These are phyloP conservation scores for Paraphaeosphaeria sporulosa DNA, from an alignment of 2,329 filamentous ascomycete species.

Conservation along the genomic window DNA sequence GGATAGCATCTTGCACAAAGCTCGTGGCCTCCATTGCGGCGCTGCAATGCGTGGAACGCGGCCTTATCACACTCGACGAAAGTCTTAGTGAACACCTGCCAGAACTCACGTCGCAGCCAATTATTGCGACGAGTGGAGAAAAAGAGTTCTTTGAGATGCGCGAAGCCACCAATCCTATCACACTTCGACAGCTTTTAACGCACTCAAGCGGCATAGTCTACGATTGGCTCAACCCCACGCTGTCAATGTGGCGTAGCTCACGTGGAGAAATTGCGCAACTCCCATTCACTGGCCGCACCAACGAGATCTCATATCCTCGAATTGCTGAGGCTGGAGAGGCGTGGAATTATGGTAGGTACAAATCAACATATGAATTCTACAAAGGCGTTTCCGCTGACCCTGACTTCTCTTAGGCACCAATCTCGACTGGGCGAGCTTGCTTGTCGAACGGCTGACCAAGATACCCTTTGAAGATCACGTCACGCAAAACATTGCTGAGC, in stretches of 20 bases:
- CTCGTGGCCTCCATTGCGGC: slow-evolving; percentile 45
- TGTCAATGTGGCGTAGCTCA: slow-evolving; percentile 52
- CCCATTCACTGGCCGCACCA: slow-evolving; percentile 15
- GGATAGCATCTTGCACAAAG: slow-evolving; percentile 51
- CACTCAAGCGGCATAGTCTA: slow-evolving; percentile 57
- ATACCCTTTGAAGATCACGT: slow-evolving; percentile 52
- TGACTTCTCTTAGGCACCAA: slow-evolving; percentile 35
- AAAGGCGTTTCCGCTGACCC: background rate
- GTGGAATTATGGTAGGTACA: slow-evolving; percentile 55
- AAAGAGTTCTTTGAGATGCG: slow-evolving; percentile 15
- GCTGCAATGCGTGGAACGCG: slow-evolving; percentile 47
- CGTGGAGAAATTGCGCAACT: slow-evolving; percentile 30
- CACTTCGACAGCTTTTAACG: slow-evolving; percentile 30
- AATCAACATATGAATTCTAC: background rate
- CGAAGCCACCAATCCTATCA: slow-evolving; percentile 24
- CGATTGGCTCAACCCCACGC: slow-evolving; percentile 51
- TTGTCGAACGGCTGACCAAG: slow-evolving; percentile 52
- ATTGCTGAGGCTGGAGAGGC: slow-evolving; percentile 49
- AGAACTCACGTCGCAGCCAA: slow-evolving; percentile 29
- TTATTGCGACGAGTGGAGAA: slow-evolving; percentile 17
- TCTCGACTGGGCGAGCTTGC: slow-evolving; percentile 58
- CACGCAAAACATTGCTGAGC: slow-evolving; percentile 52
- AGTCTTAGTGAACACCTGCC: slow-evolving; percentile 29
- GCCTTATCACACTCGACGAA: slow-evolving; percentile 40
- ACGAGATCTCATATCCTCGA: slow-evolving; percentile 46